Evolutionary conservation across 192 early-diverging fungal genomes (phyloP).

Genomic region (Backusella tuberculispora): DNA sequence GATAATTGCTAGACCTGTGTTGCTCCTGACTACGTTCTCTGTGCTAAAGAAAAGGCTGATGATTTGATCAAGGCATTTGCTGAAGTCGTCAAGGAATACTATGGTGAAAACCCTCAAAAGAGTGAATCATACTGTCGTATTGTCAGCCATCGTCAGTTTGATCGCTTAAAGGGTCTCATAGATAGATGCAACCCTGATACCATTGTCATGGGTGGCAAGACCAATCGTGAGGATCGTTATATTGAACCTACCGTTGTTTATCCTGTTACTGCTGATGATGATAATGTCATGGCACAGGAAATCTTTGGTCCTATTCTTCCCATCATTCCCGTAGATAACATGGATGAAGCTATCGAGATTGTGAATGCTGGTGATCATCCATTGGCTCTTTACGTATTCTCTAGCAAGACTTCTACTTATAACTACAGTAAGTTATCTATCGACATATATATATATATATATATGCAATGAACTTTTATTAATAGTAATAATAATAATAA

Average conservation of each 20-base stretch:
- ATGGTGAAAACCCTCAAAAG: slow-evolving; percentile 51
- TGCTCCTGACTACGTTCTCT: slow-evolving; percentile 84
- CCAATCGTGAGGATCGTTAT: slow-evolving; percentile 47
- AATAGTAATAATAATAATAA: background rate
- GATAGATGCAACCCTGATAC: slow-evolving; percentile 30
- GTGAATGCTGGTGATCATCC: slow-evolving; percentile 34
- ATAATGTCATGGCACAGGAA: slow-evolving; percentile 60
- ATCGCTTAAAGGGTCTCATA: slow-evolving; percentile 66
- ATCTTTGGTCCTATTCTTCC: slow-evolving; percentile 74
- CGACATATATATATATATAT: slow-evolving; percentile 32
- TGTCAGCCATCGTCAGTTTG: slow-evolving; percentile 70
- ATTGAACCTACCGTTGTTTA: slow-evolving; percentile 65
- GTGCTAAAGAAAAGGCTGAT: slow-evolving; percentile 59
- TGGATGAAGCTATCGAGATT: slow-evolving; percentile 43
- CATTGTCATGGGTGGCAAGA: slow-evolving; percentile 56
- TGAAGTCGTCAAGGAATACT: slow-evolving; percentile 49
- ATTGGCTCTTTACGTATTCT: slow-evolving; percentile 40
- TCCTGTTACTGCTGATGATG: slow-evolving; percentile 40
- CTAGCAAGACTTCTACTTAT: slow-evolving; percentile 18
- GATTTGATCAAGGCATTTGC: slow-evolving; percentile 62
- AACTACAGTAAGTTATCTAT: slow-evolving; percentile 38
- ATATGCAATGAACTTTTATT: slow-evolving; percentile 6
- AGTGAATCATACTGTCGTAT: slow-evolving; percentile 71
- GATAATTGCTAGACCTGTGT: slow-evolving; percentile 73
- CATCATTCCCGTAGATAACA: slow-evolving; percentile 43